Base-by-base conservation (phyloP, 2,329 filamentous ascomycete genomes). In the Dactylonectria estremocensis region DNA sequence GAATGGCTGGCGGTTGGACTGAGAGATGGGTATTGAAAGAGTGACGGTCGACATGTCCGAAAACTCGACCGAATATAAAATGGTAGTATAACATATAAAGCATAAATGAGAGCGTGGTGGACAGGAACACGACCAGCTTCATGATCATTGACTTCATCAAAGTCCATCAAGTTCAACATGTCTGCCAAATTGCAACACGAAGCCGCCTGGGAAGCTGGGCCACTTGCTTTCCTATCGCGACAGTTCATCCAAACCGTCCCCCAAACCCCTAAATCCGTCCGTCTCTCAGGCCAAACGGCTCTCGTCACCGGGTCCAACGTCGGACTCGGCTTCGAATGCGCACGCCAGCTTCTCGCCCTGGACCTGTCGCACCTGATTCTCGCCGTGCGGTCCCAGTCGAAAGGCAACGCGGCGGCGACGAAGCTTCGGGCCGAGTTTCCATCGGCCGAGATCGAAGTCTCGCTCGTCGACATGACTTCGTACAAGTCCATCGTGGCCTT, bases 231-330 rank as follows among this genome's bases (percentile, higher is more conserved):
- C 53, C 37, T 76, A n/a, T 75, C 65, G 4, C 72, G 74, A 11
- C 74, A 75, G 62, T 73, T 76, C 57, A 56, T 76, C 37, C 57
- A 76, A 59, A 63, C 65, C 6, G 71, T 76, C 4, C 72, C 74
- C n/a, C 64, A 55, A 3, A 72, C 73, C 48, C 74, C 77, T 24
- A 71, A 64, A 33, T 50, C 66, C 2, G 59, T 72, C 33, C 57
- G 75, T 50, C 74, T 85, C 50, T 71, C 77, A 3, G 79, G 80
- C 0, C 76, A 84, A 71, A 79, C 80, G 2, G 83, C 83, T 37
- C 82, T 88, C 46, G 77, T 89, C 6, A 88, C 86, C 0, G 87
- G 87, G 3, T 77, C 82, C 31, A 88, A 87, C 64, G 76, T 74
- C 1, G 87, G 87, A 0, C 77, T 89, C 0, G 87, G 87, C 0